Percentiles rank a stretch among this genome's conserved stretches.
phyloP scores from a whole-genome alignment of 2,329 filamentous ascomycete genomes.

The Chaetothyriales sp. region DNA sequence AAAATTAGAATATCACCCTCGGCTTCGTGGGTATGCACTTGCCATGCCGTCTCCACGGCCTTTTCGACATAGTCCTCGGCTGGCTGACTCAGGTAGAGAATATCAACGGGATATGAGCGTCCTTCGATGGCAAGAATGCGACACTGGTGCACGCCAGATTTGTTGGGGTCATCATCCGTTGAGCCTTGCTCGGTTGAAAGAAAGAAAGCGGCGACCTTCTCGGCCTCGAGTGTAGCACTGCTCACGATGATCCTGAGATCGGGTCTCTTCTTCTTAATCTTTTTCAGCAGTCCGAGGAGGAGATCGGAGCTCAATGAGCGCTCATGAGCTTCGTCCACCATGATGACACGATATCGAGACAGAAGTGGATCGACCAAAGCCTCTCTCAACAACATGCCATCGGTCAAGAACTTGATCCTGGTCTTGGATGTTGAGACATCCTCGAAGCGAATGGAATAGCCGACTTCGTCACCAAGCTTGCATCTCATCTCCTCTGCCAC shows the following conservation, averaged over 20 bases:
- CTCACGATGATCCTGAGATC: slow-evolving; percentile 82
- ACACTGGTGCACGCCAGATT: slow-evolving; percentile 32
- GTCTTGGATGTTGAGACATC: slow-evolving; percentile 78
- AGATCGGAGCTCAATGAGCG: slow-evolving; percentile 86
- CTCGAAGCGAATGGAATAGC: slow-evolving; percentile 85
- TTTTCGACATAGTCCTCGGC: slow-evolving; percentile 77
- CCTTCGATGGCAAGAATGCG: slow-evolving; percentile 76
- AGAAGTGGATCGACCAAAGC: slow-evolving; percentile 84
- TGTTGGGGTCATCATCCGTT: slow-evolving; percentile 22
- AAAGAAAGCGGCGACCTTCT: slow-evolving; percentile 75
- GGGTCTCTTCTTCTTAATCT: slow-evolving; percentile 64
- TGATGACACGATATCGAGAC: slow-evolving; percentile 84
- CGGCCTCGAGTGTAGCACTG: slow-evolving; percentile 83
- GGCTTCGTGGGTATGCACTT: slow-evolving; percentile 69
- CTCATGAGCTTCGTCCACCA: slow-evolving; percentile 97
- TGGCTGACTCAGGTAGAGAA: slow-evolving; percentile 64
- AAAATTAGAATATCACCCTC: slow-evolving; percentile 86
- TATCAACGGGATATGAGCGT: slow-evolving; percentile 75
- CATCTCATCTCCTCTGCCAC: slow-evolving; percentile 84
- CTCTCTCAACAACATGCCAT: slow-evolving; percentile 80
- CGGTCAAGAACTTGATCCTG: slow-evolving; percentile 87
- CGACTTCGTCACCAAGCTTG: slow-evolving; percentile 76
- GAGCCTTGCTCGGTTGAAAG: slow-evolving; percentile 27
- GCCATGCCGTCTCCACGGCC: slow-evolving; percentile 68
- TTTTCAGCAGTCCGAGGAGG: slow-evolving; percentile 77